Evolutionary conservation across 2,329 filamentous ascomycete genomes (phyloP), one percentile per base, ranked within the genome.

Genomic region (Didymellaceae sp.): DNA sequence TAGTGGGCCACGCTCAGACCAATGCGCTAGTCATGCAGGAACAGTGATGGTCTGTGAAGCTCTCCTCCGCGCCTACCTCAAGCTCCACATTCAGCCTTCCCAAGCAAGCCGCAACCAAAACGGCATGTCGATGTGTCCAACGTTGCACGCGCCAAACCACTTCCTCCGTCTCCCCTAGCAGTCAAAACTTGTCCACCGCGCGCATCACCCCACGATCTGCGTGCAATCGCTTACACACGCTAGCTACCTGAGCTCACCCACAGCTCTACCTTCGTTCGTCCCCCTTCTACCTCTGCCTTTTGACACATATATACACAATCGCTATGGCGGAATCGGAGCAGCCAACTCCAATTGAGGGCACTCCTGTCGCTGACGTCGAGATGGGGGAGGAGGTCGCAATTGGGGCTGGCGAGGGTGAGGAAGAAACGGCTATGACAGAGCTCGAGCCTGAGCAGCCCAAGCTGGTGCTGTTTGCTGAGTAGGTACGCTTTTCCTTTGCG

Each of bases 381-480:
- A 79, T 83, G 78, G 74, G 62, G 11, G 76, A 74, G 18, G 65
- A 61, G 8, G 35, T 18, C 2, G 57, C 55, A 13, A 63, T 54
- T 14, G 58, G 49, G 16, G 20, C 48, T 47, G 30, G 57, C 46
- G 25, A 58, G 21, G 31, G 57, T 42, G 64, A 73, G 52, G 71
- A n/a, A n/a, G n/a, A 69, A 17, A 64, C 66, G 8, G 69, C 66
- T n/a, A 61, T 78, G 34, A 70, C 75, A 22, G 71, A 77, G 40
- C 71, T 78, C 33, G 76, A 79, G 67, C 72, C 75, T 2, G 74
- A 75, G 43, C 37, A 47, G 13, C 70, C 74, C 1, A 74, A 73
- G 59, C 66, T 74, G 37, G 66, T 72, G 21, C 74, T 74, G 16
- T 80, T 80, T 61, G 62, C 78, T 31, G 77, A 80, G 77, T 79